Percentiles rank a stretch among this genome's conserved stretches.
These are phyloP conservation scores for Calonectria pauciramosa DNA, from an alignment of 2,329 filamentous ascomycete species.

Conservation along the genomic window DNA sequence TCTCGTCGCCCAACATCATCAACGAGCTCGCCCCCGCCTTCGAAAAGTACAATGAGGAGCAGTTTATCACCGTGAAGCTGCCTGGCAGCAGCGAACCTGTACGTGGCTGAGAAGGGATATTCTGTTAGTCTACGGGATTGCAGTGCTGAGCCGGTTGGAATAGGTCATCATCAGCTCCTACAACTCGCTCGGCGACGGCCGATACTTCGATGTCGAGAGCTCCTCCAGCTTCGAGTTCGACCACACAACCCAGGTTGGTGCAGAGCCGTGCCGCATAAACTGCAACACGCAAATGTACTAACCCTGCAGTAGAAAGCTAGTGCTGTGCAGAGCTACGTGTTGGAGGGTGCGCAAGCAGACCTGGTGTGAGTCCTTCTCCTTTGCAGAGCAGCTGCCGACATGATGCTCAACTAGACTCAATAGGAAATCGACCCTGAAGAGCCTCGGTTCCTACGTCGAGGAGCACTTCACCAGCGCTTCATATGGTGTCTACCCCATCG, in stretches of 20 bases:
- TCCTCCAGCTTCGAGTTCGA: conserved; percentile 92
- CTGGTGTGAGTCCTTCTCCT: conserved; percentile 74
- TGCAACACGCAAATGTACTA: conserved; percentile 17
- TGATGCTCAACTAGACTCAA: conserved; percentile 31
- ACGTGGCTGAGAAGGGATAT: conserved; percentile 28
- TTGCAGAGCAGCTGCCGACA: background rate
- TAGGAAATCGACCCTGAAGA: conserved; percentile 88
- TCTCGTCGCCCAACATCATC: conserved; percentile 76
- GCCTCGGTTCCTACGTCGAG: conserved; percentile 79
- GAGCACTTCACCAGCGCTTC: conserved; percentile 91
- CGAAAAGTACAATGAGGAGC: conserved; percentile 95
- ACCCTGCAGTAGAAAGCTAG: conserved; percentile 78
- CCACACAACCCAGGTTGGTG: conserved; percentile 79
- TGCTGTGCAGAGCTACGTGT: conserved; percentile 80
- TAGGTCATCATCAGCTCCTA: conserved; percentile 88
- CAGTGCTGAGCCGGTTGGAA: conserved; percentile 26
- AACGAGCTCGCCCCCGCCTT: conserved; percentile 85
- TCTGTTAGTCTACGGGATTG: background rate
- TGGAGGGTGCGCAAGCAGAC: conserved; percentile 83
- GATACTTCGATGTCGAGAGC: conserved; percentile 93
- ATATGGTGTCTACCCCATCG: conserved; percentile 85
- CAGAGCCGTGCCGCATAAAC: background rate
- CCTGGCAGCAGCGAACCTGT: conserved; percentile 81
- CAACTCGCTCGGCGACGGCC: conserved; percentile 83
- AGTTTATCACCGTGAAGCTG: conserved; percentile 90